These are phyloP conservation scores for Neonectria hederae DNA, from an alignment of 2,329 filamentous ascomycete genomes.

Conservation along the genomic window DNA sequence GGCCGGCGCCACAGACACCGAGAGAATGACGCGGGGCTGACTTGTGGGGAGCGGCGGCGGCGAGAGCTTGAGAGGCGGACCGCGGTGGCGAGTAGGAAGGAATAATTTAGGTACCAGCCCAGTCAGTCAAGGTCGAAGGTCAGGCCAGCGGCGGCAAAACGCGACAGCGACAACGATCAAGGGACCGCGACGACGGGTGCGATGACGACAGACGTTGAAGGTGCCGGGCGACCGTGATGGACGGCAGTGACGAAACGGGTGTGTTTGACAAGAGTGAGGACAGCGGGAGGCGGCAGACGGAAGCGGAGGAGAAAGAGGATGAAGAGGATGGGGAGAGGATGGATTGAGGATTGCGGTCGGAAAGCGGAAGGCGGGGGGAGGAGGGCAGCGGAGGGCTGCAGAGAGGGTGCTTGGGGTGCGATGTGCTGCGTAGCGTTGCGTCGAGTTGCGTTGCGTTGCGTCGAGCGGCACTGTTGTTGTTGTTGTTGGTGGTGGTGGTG, in stretches of 20 bases:
- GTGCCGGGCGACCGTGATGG: background rate
- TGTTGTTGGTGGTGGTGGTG: background rate
- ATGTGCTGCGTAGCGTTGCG: slow-evolving; percentile 35
- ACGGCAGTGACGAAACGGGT: slow-evolving; percentile 16
- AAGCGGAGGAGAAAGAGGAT: slow-evolving; percentile 15
- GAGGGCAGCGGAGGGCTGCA: slow-evolving; percentile 37
- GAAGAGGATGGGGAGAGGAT: slow-evolving; percentile 24
- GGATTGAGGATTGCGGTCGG: slow-evolving; percentile 27
- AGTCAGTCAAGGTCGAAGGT: slow-evolving; percentile 22
- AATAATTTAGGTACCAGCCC: slow-evolving; percentile 23
- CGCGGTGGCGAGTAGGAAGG: slow-evolving; percentile 35
- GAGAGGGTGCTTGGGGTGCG: slow-evolving; percentile 21
- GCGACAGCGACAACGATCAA: background rate
- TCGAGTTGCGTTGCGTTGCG: slow-evolving; percentile 31
- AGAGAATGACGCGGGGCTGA: slow-evolving; percentile 40
- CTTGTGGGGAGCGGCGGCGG: slow-evolving; percentile 31
- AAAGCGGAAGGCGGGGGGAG: slow-evolving; percentile 35
- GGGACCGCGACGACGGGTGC: background rate
- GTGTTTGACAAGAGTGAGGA: slow-evolving; percentile 15
- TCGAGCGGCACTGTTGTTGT: slow-evolving; percentile 21
- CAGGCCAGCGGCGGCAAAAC: slow-evolving; percentile 25
- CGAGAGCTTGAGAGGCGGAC: slow-evolving; percentile 24
- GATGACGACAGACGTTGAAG: background rate
- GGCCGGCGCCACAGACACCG: slow-evolving; percentile 34
- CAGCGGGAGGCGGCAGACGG: slow-evolving; percentile 19